These are phyloP conservation scores for Epichloe bromicola DNA, from an alignment of 2,329 filamentous ascomycete species.

Conservation along the genomic window DNA sequence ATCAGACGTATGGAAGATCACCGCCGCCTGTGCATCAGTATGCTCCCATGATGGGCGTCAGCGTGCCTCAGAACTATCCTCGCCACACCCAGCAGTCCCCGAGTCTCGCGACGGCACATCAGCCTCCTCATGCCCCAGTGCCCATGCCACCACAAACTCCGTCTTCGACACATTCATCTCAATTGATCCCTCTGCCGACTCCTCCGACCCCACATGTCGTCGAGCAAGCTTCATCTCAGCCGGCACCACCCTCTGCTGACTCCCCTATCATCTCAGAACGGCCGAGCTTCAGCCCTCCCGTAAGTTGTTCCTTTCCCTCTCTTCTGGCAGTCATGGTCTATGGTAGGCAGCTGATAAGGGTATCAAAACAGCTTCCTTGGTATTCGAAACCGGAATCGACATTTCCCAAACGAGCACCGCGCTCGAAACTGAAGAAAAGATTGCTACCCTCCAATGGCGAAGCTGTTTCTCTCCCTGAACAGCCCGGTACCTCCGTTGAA, in stretches of 20 bases:
- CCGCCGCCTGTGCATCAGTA: constrained; percentile 42
- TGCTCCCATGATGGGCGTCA: constrained; percentile 36
- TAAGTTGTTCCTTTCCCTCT: constrained; percentile 24
- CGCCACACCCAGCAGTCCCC: constrained; percentile 38
- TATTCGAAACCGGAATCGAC: constrained; percentile 34
- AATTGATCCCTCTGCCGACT: constrained; percentile 29
- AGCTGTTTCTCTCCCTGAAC: constrained; percentile 30
- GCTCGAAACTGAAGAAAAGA: constrained; percentile 30
- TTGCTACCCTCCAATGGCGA: constrained; percentile 22
- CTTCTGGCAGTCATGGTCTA: neutral
- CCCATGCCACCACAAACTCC: constrained; percentile 36
- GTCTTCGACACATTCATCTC: constrained; percentile 37
- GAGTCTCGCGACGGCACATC: constrained; percentile 43
- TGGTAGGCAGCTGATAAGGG: neutral
- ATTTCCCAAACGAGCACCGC: constrained; percentile 32
- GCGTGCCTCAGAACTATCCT: constrained; percentile 32
- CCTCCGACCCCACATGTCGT: constrained; percentile 31
- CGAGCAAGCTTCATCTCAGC: constrained; percentile 15
- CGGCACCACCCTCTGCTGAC: constrained; percentile 1
- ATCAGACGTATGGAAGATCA: constrained; percentile 35
- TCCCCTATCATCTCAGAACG: constrained; percentile 7
- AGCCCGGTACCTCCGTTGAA: constrained; percentile 21
- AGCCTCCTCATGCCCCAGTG: constrained; percentile 34
- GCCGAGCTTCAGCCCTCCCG: constrained; percentile 34
- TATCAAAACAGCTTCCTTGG: constrained; percentile 40